phyloP scores from a whole-genome alignment of 352 stramenopile species.

The Phytophthora aleatoria region DNA sequence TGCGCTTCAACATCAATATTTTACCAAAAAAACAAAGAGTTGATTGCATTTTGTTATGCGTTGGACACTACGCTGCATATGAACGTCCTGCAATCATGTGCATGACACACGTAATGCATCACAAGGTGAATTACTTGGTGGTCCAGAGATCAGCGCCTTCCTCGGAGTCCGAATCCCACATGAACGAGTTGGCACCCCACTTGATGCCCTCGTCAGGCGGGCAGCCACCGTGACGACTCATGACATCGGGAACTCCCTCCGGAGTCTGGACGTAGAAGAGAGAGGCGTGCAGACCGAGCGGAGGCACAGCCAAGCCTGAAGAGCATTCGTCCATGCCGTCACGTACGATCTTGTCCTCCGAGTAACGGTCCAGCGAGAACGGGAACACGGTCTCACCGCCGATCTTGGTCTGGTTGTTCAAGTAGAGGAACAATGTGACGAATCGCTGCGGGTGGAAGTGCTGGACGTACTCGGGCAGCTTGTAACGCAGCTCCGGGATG shows the following conservation, averaged over 20 bases:
- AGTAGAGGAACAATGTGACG: slow-evolving; percentile 97
- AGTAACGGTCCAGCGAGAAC: slow-evolving; percentile 79
- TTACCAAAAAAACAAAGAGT: not conserved
- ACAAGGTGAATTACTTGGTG: slow-evolving; percentile 52
- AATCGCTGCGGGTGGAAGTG: slow-evolving; percentile 94
- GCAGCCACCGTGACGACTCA: slow-evolving; percentile 84
- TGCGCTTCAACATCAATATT: no score
- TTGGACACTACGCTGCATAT: no score
- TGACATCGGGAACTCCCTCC: slow-evolving; percentile 71
- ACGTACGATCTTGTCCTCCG: slow-evolving; percentile 69
- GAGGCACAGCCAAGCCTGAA: slow-evolving; percentile 71
- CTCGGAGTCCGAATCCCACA: slow-evolving; percentile 85
- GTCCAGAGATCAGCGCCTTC: slow-evolving; percentile 84
- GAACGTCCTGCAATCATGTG: no score
- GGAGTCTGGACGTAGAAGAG: slow-evolving; percentile 88
- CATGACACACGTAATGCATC: no score
- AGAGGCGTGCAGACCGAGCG: slow-evolving; percentile 69
- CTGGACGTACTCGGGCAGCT: slow-evolving; percentile 62
- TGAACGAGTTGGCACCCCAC: slow-evolving; percentile 88
- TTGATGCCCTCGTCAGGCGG: slow-evolving; percentile 87
- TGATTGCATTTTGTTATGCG: slow-evolving; percentile 1
- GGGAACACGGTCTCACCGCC: slow-evolving; percentile 98
- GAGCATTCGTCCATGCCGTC: slow-evolving; percentile 86
- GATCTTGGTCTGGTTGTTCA: slow-evolving; percentile 94
- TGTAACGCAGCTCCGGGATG: slow-evolving; percentile 54